Percentiles rank a stretch among this genome's conserved stretches.
Conservation (phyloP, 2,329 filamentous ascomycete genomes). For the Didymella segeticola region DNA sequence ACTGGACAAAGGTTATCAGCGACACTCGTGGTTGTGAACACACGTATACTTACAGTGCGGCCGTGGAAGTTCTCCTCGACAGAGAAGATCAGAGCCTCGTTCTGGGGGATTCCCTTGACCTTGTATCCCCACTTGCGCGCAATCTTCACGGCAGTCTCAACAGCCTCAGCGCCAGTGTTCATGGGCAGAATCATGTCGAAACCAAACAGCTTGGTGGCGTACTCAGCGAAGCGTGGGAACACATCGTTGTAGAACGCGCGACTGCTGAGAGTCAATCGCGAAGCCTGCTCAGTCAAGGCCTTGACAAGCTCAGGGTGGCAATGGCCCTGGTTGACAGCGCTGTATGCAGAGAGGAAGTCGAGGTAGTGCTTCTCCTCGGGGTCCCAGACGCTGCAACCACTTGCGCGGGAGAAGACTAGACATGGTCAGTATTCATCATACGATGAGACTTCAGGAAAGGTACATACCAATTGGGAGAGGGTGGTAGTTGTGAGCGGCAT, state of each 20-base stretch:
- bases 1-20: constrained; percentile 59
- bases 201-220: constrained; percentile 85
- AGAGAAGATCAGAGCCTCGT: constrained; percentile 83
- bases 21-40: background rate
- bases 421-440: constrained; percentile 16
- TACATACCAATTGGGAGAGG: constrained; percentile 79
- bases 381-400: constrained; percentile 92
- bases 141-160: constrained; percentile 95
- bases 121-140: constrained; percentile 98
- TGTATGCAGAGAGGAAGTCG: constrained; percentile 98
- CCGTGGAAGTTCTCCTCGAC: constrained; percentile 96
- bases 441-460: background rate
- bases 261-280: constrained; percentile 87
- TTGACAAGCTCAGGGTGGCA: constrained; percentile 96
- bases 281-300: constrained; percentile 86
- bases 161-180: constrained; percentile 96
- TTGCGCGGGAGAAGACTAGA: constrained; percentile 74
- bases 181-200: constrained; percentile 98
- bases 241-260: constrained; percentile 98
- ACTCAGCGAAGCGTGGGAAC: constrained; percentile 93
- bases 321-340: constrained; percentile 96
- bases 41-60: constrained; percentile 72
- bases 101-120: constrained; percentile 84
- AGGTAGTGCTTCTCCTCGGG: constrained; percentile 91
- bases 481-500: constrained; percentile 98